A percentile compares a stretch with the other conserved stretches of the same genome.
Conservation (phyloP, 306 rosid species). For the Castanopsis chinensis region DNA sequence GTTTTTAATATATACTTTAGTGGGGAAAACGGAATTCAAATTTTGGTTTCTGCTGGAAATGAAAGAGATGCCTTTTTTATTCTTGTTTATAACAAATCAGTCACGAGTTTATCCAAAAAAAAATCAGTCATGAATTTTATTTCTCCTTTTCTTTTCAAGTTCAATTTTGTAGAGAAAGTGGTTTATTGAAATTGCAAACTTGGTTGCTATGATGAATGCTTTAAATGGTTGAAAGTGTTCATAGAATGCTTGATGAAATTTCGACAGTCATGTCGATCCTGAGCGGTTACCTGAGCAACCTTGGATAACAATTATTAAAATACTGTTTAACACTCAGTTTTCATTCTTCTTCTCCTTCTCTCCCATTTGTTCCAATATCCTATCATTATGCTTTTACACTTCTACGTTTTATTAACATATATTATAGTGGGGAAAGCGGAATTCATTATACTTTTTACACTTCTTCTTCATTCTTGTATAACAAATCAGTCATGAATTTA, state of each 20-base stretch:
- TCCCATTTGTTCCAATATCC: not conserved
- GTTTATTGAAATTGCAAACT: not conserved
- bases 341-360: not conserved
- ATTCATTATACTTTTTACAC: no score
- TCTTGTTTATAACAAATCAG: not conserved
- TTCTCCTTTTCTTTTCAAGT: not conserved
- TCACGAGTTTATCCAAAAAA: not conserved
- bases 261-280: conserved; percentile 37
- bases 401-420: not conserved
- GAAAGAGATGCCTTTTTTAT: not conserved
- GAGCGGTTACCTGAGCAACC: conserved; percentile 59
- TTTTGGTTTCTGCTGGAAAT: no score
- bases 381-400: not conserved
- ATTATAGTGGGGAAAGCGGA: no score
- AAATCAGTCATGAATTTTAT: not conserved
- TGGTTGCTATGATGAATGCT: conserved; percentile 46
- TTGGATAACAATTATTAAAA: not conserved
- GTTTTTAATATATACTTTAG: no score
- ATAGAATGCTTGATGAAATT: conserved; percentile 30
- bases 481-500: no score
- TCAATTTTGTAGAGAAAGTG: not conserved
- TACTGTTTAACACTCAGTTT: not conserved
- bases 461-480: no score
- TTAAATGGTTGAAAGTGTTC: conserved; percentile 31
- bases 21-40: no score